phyloP scores from a whole-genome alignment of 768 basidiomycete genomes.

The Trametes maxima region DNA sequence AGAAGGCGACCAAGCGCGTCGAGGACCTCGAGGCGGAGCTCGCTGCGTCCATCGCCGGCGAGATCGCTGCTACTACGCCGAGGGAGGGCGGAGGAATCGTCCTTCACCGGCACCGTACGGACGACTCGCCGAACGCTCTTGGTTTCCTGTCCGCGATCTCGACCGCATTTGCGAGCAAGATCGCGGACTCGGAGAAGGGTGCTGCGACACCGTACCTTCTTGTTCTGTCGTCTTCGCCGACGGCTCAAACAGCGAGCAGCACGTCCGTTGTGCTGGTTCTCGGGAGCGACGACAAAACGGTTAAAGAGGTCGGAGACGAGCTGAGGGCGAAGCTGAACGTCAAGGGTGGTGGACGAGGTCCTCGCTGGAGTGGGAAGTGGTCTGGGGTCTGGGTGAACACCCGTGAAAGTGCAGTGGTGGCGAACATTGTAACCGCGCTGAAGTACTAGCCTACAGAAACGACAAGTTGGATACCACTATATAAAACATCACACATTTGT shows the following conservation, averaged over 20 bases:
- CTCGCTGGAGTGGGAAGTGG: conserved; percentile 76
- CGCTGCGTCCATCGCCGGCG: conserved; percentile 48
- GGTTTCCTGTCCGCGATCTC: conserved; percentile 62
- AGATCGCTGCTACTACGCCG: conserved; percentile 30
- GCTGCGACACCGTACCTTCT: conserved; percentile 43
- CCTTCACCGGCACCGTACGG: conserved; percentile 58
- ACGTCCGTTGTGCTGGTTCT: conserved; percentile 60
- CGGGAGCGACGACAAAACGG: conserved; percentile 59
- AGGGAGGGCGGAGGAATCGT: conserved; percentile 29
- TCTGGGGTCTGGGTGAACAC: conserved; percentile 62
- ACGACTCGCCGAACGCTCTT: conserved; percentile 61
- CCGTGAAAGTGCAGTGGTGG: conserved; percentile 44
- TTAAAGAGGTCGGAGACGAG: conserved; percentile 59
- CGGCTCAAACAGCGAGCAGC: conserved; percentile 51
- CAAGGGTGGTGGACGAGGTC: conserved; percentile 80
- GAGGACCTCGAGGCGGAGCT: conserved; percentile 71
- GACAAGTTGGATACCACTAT: background rate
- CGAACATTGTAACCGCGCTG: conserved; percentile 38
- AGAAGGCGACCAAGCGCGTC: conserved; percentile 65
- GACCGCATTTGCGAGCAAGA: conserved; percentile 41
- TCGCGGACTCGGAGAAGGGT: conserved; percentile 17
- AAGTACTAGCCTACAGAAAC: conserved; percentile 2
- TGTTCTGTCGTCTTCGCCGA: conserved; percentile 64
- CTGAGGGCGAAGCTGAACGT: conserved; percentile 59
- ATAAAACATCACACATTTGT: background rate